These are phyloP conservation scores for Coemansia sp. DNA, from an alignment of 192 early-diverging fungal species.

Conservation along the genomic window DNA sequence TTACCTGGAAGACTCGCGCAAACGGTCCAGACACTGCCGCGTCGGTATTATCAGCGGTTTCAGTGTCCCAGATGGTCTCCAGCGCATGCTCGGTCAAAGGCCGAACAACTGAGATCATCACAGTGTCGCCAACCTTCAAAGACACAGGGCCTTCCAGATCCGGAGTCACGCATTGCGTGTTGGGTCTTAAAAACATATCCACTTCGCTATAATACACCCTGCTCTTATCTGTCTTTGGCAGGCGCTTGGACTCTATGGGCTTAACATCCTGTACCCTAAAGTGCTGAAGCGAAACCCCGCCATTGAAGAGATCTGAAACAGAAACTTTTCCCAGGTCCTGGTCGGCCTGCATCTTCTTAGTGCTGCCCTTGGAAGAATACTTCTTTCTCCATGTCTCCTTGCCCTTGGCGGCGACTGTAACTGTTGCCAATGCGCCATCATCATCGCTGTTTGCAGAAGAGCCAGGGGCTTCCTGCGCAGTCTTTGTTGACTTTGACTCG, in stretches of 20 bases:
- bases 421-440: neutral
- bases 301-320: conserved; percentile 21
- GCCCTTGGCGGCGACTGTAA: neutral
- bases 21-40: conserved; percentile 10
- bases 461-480: neutral
- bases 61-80: conserved; percentile 23
- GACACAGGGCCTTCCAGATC: conserved; percentile 35
- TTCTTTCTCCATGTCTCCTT: conserved; percentile 28
- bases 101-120: conserved; percentile 16
- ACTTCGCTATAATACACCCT: conserved; percentile 21
- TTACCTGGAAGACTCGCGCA: conserved; percentile 27
- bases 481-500: neutral
- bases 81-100: conserved; percentile 17
- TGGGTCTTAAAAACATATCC: conserved; percentile 12
- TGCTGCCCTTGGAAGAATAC: conserved; percentile 23
- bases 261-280: conserved; percentile 13
- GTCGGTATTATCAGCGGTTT: neutral
- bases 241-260: neutral
- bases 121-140: conserved; percentile 49
- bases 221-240: conserved; percentile 16
- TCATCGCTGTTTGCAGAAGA: conserved; percentile 1
- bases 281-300: conserved; percentile 11
- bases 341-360: conserved; percentile 6
- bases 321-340: conserved; percentile 34
- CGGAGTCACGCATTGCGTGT: conserved; percentile 35